phyloP scores from a whole-genome alignment of 2,329 filamentous ascomycete genomes.

The Scedosporium boydii region DNA sequence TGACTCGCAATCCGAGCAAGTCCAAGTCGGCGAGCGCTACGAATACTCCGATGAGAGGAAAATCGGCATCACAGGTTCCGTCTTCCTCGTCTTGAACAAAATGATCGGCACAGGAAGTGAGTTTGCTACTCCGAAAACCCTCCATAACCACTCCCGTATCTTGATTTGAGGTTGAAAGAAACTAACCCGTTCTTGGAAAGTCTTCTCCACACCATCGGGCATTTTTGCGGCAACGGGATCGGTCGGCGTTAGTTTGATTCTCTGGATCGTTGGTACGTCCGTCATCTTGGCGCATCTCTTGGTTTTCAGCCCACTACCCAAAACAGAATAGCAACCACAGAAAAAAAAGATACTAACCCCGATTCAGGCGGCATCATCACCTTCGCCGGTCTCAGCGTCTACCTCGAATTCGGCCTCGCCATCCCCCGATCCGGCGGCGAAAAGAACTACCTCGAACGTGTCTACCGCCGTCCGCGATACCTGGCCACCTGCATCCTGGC shows the following conservation, averaged over 20 bases:
- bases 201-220: conserved; percentile 45
- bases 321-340: neutral
- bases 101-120: conserved; percentile 50
- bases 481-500: conserved; percentile 50
- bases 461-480: conserved; percentile 48
- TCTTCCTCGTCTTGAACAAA: conserved; percentile 47
- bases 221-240: conserved; percentile 43
- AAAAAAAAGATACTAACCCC: neutral
- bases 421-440: conserved; percentile 55
- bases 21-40: conserved; percentile 25
- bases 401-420: conserved; percentile 53
- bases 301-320: neutral
- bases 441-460: conserved; percentile 58
- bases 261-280: conserved; percentile 14
- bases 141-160: too few relatives aligned
- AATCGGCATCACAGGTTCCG: conserved; percentile 41
- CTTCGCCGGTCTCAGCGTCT: conserved; percentile 50
- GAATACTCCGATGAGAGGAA: conserved; percentile 32
- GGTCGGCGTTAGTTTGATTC: conserved; percentile 25
- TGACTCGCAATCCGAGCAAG: conserved; percentile 1
- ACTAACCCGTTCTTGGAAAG: conserved; percentile 14
- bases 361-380: conserved; percentile 38
- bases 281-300: neutral
- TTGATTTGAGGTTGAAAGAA: neutral
- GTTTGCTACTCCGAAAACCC: conserved; percentile 12